Conservation (phyloP, 2,329 filamentous ascomycete genomes). For the Blastomyces emzantsi region DNA sequence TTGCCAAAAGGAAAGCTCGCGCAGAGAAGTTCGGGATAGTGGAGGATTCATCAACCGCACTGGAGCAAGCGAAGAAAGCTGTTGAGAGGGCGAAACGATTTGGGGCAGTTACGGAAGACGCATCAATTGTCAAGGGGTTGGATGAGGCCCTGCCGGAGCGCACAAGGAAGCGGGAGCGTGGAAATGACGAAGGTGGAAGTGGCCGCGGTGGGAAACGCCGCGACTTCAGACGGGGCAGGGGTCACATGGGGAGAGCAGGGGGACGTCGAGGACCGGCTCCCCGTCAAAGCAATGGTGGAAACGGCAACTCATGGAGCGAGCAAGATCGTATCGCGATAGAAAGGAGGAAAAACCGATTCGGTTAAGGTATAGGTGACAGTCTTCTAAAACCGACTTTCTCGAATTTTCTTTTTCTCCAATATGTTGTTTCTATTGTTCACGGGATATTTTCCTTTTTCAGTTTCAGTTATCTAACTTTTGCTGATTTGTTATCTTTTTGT, state of each 20-base stretch:
- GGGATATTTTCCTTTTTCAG: background rate
- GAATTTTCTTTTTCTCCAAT: constrained; percentile 2
- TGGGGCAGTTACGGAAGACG: constrained; percentile 24
- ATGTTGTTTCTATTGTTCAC: constrained; percentile 3
- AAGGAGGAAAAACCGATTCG: constrained; percentile 42
- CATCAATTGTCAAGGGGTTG: constrained; percentile 31
- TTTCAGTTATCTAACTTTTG: constrained; percentile 2
- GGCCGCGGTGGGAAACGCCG: constrained; percentile 36
- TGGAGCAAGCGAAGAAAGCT: constrained; percentile 37
- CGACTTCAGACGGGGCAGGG: constrained; percentile 24
- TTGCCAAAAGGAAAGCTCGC: constrained; percentile 41
- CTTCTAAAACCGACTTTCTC: background rate
- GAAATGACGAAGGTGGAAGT: constrained; percentile 28
- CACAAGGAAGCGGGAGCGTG: constrained; percentile 33
- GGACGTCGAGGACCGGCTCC: constrained; percentile 18
- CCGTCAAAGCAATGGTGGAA: constrained; percentile 7
- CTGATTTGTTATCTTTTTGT: background rate
- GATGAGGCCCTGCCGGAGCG: constrained; percentile 39
- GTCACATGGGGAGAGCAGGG: constrained; percentile 15
- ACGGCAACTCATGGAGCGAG: constrained; percentile 25
- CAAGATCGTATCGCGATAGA: constrained; percentile 38
- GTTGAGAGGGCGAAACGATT: constrained; percentile 42
- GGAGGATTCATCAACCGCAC: constrained; percentile 31
- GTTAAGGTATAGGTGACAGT: background rate
- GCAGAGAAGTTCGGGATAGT: constrained; percentile 42